A percentile compares a stretch with the other conserved stretches of the same genome.
phyloP scores from a whole-genome alignment of 768 basidiomycete species.

The Suillus hirtellus region DNA sequence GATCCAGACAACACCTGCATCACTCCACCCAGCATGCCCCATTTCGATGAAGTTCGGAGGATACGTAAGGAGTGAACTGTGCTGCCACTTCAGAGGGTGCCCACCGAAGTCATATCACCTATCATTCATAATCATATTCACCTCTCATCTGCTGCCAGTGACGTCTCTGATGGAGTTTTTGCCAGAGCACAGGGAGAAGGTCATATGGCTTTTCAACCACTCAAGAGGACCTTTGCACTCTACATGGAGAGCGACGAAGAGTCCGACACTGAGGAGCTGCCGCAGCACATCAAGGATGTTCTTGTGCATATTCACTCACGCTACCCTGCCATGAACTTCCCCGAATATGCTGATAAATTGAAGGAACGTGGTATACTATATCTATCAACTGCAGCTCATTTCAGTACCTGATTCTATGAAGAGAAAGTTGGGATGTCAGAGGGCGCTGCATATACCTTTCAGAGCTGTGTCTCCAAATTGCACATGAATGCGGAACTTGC shows the following conservation, averaged over 20 bases:
- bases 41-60: too few relatives aligned
- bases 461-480: neutral
- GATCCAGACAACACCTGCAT: too few relatives aligned
- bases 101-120: neutral
- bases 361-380: neutral
- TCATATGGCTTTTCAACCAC: neutral
- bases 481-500: neutral
- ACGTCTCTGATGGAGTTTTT: neutral
- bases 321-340: neutral
- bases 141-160: neutral
- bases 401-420: neutral
- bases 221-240: neutral
- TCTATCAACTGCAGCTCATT: neutral
- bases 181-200: neutral
- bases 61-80: too few relatives aligned
- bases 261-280: neutral
- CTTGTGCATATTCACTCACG: constrained; percentile 11
- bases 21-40: too few relatives aligned
- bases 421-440: neutral
- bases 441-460: neutral
- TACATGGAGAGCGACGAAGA: neutral
- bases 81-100: too few relatives aligned
- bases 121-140: neutral
- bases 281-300: neutral
- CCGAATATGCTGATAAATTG: neutral